Percentiles rank a stretch among this genome's conserved stretches.
These are phyloP conservation scores for Coniella vitis DNA, from an alignment of 2,329 filamentous ascomycete genomes.

Conservation along the genomic window DNA sequence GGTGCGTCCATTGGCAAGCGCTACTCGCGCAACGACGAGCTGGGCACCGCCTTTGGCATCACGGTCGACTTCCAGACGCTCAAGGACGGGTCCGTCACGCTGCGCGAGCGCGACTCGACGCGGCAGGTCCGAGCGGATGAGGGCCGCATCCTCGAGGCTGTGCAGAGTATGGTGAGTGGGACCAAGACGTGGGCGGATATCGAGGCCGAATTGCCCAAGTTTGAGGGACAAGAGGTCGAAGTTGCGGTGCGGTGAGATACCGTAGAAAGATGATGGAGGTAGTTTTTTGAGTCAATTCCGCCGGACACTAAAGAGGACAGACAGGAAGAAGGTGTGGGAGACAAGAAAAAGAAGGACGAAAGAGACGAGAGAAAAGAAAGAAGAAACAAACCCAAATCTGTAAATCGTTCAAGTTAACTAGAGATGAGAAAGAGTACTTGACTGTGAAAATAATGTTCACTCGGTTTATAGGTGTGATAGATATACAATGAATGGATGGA, in stretches of 20 bases:
- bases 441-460: too few species aligned
- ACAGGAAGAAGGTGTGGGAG: background rate
- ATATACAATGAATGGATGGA: too few species aligned
- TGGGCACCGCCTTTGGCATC: slow-evolving; percentile 88
- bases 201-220: slow-evolving; percentile 70
- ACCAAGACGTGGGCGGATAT: slow-evolving; percentile 61
- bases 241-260: slow-evolving; percentile 17
- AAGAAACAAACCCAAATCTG: too few species aligned
- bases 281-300: too few species aligned
- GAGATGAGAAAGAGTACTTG: too few species aligned
- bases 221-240: slow-evolving; percentile 67
- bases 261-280: too few species aligned
- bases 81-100: slow-evolving; percentile 77
- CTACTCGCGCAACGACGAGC: slow-evolving; percentile 90
- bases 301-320: too few species aligned
- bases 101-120: slow-evolving; percentile 85
- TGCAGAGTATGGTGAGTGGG: slow-evolving; percentile 43
- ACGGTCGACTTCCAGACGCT: slow-evolving; percentile 95
- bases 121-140: slow-evolving; percentile 82
- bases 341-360: background rate
- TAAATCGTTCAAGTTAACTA: too few species aligned
- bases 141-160: slow-evolving; percentile 73
- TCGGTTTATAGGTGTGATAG: too few species aligned
- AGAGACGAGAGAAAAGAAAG: background rate
- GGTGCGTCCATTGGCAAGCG: slow-evolving; percentile 91